Conservation (phyloP, 2,329 filamentous ascomycete genomes). For the Lecanicillium sp. region DNA sequence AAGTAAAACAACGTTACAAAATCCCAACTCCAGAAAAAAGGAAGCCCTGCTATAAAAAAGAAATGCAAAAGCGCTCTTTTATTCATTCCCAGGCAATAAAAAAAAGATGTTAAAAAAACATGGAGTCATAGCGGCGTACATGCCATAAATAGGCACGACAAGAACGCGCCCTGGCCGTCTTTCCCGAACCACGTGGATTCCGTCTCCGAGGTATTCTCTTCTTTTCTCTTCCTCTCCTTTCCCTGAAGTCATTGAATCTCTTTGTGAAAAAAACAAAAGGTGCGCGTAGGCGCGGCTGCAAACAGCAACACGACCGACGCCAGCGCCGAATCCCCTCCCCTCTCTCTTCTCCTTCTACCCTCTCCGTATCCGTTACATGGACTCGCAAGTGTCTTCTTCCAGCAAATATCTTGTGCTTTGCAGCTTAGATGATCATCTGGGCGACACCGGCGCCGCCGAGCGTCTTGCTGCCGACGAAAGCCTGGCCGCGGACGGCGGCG, state of each 20-base stretch:
- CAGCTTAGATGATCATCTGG: conserved; percentile 85
- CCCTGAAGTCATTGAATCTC: no score
- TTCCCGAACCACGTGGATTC: no score
- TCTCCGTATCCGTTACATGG: no score
- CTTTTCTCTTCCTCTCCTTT: no score
- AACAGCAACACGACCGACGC: no score
- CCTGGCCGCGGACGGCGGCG: conserved; percentile 75
- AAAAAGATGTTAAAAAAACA: conserved; percentile 13
- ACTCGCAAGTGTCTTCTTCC: no score
- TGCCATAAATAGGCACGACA: no score
- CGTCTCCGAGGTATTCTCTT: no score
- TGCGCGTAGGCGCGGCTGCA: no score
- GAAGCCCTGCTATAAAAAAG: conserved; percentile 5
- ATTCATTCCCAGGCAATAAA: conserved; percentile 12
- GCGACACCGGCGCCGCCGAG: conserved; percentile 80
- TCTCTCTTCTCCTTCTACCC: neutral
- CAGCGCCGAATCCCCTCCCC: neutral
- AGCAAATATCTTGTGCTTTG: no score
- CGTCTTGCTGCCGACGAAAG: conserved; percentile 71
- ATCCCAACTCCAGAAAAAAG: conserved; percentile 2
- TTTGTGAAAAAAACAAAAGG: no score
- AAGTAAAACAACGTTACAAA: neutral
- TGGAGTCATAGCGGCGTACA: conserved; percentile 7
- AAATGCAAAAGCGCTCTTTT: conserved; percentile 11
- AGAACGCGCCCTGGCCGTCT: no score